A percentile compares a stretch with the other conserved stretches of the same genome.
Evolutionary conservation across 352 stramenopile species (phyloP).

Genomic region (Pythium grandisporangium): DNA sequence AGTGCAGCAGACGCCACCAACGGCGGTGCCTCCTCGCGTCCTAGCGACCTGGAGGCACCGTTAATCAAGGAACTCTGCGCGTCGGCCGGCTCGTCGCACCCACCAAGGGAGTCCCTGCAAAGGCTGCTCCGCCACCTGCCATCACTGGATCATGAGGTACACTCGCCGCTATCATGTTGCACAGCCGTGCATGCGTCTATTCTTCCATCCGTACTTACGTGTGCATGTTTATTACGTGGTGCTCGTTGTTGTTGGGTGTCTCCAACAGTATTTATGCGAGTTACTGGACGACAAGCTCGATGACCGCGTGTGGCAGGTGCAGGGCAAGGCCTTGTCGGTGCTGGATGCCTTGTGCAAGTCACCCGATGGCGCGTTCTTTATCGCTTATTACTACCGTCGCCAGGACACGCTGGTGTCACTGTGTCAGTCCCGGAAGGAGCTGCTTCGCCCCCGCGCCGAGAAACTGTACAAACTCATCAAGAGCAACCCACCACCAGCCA

Average conservation of each 20-base stretch:
- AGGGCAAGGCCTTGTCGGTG: constrained; percentile 72
- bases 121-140: constrained; percentile 67
- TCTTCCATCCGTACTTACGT: too few relatives aligned
- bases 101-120: constrained; percentile 64
- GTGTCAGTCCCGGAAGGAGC: constrained; percentile 56
- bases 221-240: background rate
- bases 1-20: constrained; percentile 4
- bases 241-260: background rate
- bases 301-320: constrained; percentile 69
- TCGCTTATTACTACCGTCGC: constrained; percentile 49
- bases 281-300: constrained; percentile 83
- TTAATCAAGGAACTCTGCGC: constrained; percentile 75
- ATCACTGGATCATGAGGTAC: constrained; percentile 60
- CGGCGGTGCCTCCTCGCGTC: constrained; percentile 7
- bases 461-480: constrained; percentile 47
- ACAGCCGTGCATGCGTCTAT: too few relatives aligned
- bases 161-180: too few relatives aligned
- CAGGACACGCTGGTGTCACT: constrained; percentile 46
- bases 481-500: constrained; percentile 14
- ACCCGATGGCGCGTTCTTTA: constrained; percentile 45
- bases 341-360: constrained; percentile 61
- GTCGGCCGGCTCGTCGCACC: constrained; percentile 71
- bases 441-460: constrained; percentile 63
- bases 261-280: constrained; percentile 64
- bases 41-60: constrained; percentile 54